Conservation (phyloP, 2,329 filamentous ascomycete genomes). For the Botryotinia convoluta region DNA sequence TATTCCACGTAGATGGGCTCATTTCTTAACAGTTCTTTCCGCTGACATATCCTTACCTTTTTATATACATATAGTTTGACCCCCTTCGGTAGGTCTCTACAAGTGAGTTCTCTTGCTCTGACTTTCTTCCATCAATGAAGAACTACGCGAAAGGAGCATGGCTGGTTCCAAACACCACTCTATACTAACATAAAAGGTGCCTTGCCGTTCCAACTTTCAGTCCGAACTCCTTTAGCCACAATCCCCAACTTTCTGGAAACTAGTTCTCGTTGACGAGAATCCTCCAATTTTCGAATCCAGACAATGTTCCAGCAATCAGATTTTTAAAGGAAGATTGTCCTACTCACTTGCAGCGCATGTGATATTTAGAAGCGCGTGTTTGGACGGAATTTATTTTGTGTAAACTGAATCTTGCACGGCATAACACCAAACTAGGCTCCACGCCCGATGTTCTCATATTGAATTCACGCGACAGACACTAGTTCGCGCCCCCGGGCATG, state of each 20-base stretch:
- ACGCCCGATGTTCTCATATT: not conserved
- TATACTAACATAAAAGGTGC: accelerated
- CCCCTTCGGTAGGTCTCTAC: accelerated
- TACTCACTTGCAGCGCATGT: not conserved
- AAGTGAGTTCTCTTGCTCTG: not conserved
- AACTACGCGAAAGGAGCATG: not conserved
- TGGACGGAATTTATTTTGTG: not conserved
- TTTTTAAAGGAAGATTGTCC: accelerated
- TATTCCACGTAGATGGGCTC: not conserved
- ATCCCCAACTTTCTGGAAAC: too few relatives aligned
- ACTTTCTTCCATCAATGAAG: not conserved
- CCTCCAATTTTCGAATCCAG: not conserved
- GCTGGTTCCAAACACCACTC: not conserved
- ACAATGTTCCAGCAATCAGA: accelerated
- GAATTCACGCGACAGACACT: too few relatives aligned
- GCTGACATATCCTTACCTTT: not conserved
- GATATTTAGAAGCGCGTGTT: accelerated
- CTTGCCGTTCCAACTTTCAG: not conserved
- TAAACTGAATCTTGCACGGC: not conserved
- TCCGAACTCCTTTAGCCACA: not conserved
- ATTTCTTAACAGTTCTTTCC: not conserved
- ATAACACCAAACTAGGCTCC: not conserved
- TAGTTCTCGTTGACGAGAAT: accelerated
- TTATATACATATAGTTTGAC: accelerated
- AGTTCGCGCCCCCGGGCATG: accelerated